phyloP scores from a whole-genome alignment of 306 rosid species.

The Prunus fruticosa region DNA sequence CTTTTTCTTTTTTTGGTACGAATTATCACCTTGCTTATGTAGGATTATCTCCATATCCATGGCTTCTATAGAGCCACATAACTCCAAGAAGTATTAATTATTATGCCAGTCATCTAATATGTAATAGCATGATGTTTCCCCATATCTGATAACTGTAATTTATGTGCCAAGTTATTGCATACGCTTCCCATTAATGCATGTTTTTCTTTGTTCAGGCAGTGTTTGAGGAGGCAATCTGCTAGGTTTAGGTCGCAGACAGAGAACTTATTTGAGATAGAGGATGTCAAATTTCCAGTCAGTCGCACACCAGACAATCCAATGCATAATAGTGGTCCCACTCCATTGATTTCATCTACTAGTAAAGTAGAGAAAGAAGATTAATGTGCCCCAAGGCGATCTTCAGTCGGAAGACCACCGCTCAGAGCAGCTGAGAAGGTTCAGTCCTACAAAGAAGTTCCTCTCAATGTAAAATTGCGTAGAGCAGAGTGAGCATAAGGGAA shows the following conservation, averaged over 20 bases:
- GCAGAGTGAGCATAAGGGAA: conserved; percentile 22
- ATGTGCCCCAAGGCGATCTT: conserved; percentile 32
- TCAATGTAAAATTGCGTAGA: conserved; percentile 59
- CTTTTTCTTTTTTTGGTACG: no score
- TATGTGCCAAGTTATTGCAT: background rate
- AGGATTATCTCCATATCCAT: background rate
- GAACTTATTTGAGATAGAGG: conserved; percentile 63
- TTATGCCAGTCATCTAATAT: background rate
- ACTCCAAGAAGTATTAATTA: background rate
- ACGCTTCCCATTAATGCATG: background rate
- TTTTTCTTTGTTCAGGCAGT: conserved; percentile 32
- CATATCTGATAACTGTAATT: background rate
- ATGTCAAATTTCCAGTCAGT: conserved; percentile 28
- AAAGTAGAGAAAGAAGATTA: conserved; percentile 30
- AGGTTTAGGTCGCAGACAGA: conserved; percentile 42
- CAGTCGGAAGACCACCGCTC: conserved; percentile 62
- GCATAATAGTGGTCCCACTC: background rate
- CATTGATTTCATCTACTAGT: conserved; percentile 7
- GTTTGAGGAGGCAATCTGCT: conserved; percentile 64
- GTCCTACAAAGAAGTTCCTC: conserved; percentile 60
- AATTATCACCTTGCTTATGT: background rate
- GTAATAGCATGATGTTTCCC: background rate
- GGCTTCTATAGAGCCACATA: background rate
- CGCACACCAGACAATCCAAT: conserved; percentile 1
- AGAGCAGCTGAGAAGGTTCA: conserved; percentile 60